A percentile compares a stretch with the other conserved stretches of the same genome.
These are phyloP conservation scores for Fomitopsis serialis DNA, from an alignment of 768 basidiomycete genomes.

Conservation along the genomic window DNA sequence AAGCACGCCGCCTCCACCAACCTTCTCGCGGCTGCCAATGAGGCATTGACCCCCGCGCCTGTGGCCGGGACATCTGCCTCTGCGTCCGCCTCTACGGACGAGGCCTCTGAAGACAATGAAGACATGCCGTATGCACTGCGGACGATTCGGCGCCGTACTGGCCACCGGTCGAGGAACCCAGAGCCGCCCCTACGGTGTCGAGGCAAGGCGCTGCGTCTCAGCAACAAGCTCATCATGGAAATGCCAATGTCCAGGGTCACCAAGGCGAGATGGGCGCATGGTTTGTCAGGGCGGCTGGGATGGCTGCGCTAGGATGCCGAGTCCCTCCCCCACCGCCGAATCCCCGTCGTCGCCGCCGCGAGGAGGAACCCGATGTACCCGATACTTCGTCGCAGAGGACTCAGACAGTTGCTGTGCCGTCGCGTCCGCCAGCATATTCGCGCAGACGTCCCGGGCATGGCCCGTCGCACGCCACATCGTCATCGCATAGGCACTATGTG, in stretches of 20 bases:
- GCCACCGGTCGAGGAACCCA: neutral
- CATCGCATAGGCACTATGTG: neutral
- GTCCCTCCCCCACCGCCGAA: neutral
- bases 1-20: no score
- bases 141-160: neutral
- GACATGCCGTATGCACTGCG: neutral
- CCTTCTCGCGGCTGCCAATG: no score
- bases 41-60: no score
- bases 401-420: neutral
- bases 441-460: neutral
- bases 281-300: no score
- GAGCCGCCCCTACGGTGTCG: no score
- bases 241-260: no score
- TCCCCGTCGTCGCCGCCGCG: neutral
- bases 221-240: no score
- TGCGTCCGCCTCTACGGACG: neutral
- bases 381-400: neutral
- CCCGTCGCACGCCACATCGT: neutral
- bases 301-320: neutral
- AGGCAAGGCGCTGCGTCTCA: no score
- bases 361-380: neutral
- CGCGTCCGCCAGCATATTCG: no score
- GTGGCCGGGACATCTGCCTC: neutral
- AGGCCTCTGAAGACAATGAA: neutral
- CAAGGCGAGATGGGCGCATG: no score